Conservation (phyloP, 306 rosid genomes). For the Malus fusca region DNA sequence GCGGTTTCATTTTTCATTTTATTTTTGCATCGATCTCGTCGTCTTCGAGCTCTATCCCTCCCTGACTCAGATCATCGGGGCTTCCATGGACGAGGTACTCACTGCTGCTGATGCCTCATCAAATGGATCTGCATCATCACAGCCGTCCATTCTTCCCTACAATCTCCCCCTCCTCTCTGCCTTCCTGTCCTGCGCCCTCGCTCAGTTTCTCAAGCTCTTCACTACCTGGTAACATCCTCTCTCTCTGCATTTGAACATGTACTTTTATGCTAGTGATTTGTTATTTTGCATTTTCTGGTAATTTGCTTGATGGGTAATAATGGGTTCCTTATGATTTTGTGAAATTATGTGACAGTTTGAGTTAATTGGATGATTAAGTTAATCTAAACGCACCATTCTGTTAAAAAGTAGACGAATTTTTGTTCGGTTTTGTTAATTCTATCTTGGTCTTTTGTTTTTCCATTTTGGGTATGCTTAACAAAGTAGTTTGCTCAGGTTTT, state of each 20-base stretch:
- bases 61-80: background rate
- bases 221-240: slow-evolving; percentile 32
- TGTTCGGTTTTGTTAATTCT: background rate
- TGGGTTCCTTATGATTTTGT: background rate
- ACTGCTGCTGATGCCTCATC: slow-evolving; percentile 34
- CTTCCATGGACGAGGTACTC: slow-evolving; percentile 40
- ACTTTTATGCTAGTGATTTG: background rate
- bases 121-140: slow-evolving; percentile 21
- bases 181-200: slow-evolving; percentile 44
- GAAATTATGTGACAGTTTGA: background rate
- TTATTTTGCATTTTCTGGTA: background rate
- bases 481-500: background rate
- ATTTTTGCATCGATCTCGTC: background rate
- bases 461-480: background rate
- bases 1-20: background rate
- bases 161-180: slow-evolving; percentile 43
- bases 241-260: background rate
- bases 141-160: slow-evolving; percentile 19
- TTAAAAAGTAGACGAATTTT: background rate
- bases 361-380: background rate
- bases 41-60: background rate
- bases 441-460: background rate
- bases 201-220: slow-evolving; percentile 47
- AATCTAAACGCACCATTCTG: background rate
- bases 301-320: background rate